Evolutionary conservation across 2,329 filamentous ascomycete genomes (phyloP).

Genomic region (Sclerotinia glacialis): DNA sequence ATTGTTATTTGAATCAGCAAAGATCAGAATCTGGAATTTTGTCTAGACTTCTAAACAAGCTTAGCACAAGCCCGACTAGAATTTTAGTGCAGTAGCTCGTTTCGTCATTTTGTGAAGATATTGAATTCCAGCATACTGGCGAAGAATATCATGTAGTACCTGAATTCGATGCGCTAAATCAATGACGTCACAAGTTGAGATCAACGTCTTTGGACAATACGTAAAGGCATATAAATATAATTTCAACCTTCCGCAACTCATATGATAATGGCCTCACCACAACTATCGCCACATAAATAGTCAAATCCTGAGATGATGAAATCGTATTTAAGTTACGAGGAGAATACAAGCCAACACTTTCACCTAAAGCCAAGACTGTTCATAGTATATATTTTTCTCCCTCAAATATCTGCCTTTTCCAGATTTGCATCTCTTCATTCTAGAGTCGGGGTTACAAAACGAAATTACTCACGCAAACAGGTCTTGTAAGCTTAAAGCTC

Average conservation of each 20-base stretch:
- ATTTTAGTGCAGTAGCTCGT: too few relatives aligned
- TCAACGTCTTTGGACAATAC: background rate
- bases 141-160: background rate
- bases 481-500: constrained; percentile 43
- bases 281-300: constrained; percentile 45
- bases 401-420: too few relatives aligned
- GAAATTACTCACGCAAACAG: too few relatives aligned
- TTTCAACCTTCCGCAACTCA: constrained; percentile 34
- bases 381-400: background rate
- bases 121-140: background rate
- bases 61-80: too few relatives aligned
- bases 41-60: too few relatives aligned
- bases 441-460: too few relatives aligned
- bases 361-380: constrained; percentile 31
- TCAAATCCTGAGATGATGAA: constrained; percentile 41
- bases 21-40: too few relatives aligned
- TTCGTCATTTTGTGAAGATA: too few relatives aligned
- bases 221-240: too few relatives aligned
- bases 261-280: constrained; percentile 43
- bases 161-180: background rate
- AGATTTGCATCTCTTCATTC: too few relatives aligned
- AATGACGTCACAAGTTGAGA: background rate
- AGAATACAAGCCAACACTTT: constrained; percentile 45
- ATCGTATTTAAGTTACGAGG: constrained; percentile 50
- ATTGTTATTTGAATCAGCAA: too few relatives aligned